Evolutionary conservation across 2,329 filamentous ascomycete genomes (phyloP).

Genomic region (Fusarium piperis): DNA sequence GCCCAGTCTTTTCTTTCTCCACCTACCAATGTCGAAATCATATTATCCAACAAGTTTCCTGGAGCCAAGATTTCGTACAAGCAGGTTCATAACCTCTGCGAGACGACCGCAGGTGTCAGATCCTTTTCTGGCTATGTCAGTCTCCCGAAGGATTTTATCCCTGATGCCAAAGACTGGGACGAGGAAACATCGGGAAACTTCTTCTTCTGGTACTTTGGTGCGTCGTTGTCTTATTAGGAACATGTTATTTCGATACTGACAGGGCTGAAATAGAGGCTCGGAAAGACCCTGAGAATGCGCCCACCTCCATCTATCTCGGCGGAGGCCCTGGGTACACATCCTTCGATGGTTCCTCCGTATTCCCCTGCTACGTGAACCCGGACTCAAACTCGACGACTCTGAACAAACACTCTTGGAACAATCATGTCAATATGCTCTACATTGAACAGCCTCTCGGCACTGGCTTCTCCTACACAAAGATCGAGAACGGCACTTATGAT

Average conservation of each 20-base stretch:
- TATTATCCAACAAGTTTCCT: neutral
- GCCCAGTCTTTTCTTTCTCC: neutral
- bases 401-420: slow-evolving; percentile 70
- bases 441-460: slow-evolving; percentile 71
- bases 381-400: slow-evolving; percentile 61
- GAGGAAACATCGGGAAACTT: slow-evolving; percentile 37
- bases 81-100: slow-evolving; percentile 29
- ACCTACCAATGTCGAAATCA: neutral
- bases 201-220: slow-evolving; percentile 56
- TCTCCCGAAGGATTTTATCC: slow-evolving; percentile 34
- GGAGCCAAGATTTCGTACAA: slow-evolving; percentile 32
- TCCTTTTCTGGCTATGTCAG: slow-evolving; percentile 31
- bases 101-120: slow-evolving; percentile 32
- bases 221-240: neutral
- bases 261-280: slow-evolving; percentile 39
- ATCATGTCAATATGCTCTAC: slow-evolving; percentile 57
- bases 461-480: slow-evolving; percentile 62
- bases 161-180: slow-evolving; percentile 37
- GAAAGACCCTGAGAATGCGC: slow-evolving; percentile 34
- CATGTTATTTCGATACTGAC: neutral
- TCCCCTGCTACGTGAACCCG: slow-evolving; percentile 58
- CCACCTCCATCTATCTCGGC: slow-evolving; percentile 65
- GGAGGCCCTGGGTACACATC: slow-evolving; percentile 70
- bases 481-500: slow-evolving; percentile 64
- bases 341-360: slow-evolving; percentile 67